Percentiles rank a stretch among this genome's conserved stretches.
phyloP scores from a whole-genome alignment of 441 rosid genomes.

The Pelargonium citronellum region DNA sequence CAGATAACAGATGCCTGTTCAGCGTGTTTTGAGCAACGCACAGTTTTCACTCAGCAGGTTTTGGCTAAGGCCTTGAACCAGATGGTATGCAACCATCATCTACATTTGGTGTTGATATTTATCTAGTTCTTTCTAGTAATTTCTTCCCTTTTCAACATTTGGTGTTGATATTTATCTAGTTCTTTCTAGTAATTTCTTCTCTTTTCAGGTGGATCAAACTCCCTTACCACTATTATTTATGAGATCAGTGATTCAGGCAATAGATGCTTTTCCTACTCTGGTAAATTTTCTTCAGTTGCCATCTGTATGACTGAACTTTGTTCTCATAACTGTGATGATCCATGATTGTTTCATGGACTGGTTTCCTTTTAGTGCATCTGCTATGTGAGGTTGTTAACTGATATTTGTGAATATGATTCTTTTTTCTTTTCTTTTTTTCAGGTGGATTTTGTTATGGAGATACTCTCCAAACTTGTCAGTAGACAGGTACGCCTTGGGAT shows the following conservation, averaged over 20 bases:
- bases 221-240: conserved; percentile 91
- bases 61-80: conserved; percentile 90
- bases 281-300: conserved; percentile 34
- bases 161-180: conserved; percentile 9
- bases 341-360: no score
- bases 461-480: conserved; percentile 82
- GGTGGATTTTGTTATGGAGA: conserved; percentile 98
- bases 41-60: conserved; percentile 96
- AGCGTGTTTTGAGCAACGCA: conserved; percentile 97
- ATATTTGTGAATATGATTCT: background rate
- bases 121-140: conserved; percentile 18
- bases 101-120: conserved; percentile 8
- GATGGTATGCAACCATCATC: conserved; percentile 52
- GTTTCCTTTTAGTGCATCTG: no score
- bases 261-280: conserved; percentile 92
- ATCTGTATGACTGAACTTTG: background rate
- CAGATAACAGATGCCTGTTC: conserved; percentile 95
- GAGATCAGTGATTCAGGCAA: conserved; percentile 97
- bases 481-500: conserved; percentile 56
- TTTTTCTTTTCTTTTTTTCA: conserved; percentile 23
- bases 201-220: conserved; percentile 80
- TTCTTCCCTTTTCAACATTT: conserved; percentile 32
- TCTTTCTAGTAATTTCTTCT: conserved; percentile 21
- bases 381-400: no score
- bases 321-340: no score